Evolutionary conservation across 2,329 filamentous ascomycete genomes (phyloP).

Genomic region (Clonostachys byssicola): DNA sequence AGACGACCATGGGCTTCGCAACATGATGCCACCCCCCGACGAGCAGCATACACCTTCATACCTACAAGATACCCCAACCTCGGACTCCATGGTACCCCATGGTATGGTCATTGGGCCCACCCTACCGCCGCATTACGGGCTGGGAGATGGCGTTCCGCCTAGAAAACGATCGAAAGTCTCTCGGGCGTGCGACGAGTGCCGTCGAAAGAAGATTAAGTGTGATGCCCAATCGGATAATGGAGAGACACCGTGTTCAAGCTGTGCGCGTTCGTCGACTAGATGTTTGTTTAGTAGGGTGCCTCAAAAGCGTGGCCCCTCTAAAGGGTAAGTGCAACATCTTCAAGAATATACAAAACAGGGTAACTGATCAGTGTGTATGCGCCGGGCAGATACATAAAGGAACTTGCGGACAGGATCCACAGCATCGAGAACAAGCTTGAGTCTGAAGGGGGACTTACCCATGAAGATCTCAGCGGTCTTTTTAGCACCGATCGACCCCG

Average conservation of each 20-base stretch:
- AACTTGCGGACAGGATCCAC: slow-evolving; percentile 80
- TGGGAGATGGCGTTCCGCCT: slow-evolving; percentile 58
- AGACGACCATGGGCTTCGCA: slow-evolving; percentile 36
- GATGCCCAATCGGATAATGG: slow-evolving; percentile 74
- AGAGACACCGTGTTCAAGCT: slow-evolving; percentile 75
- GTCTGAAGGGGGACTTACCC: slow-evolving; percentile 36
- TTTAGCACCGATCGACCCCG: slow-evolving; percentile 24
- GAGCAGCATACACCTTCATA: slow-evolving; percentile 21
- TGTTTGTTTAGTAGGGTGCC: slow-evolving; percentile 86
- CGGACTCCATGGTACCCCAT: slow-evolving; percentile 29
- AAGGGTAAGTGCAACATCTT: slow-evolving; percentile 54
- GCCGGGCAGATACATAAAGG: slow-evolving; percentile 75
- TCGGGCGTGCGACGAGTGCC: slow-evolving; percentile 83
- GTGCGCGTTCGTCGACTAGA: slow-evolving; percentile 67
- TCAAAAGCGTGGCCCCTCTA: slow-evolving; percentile 84
- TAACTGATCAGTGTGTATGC: slow-evolving; percentile 5
- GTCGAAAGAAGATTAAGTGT: slow-evolving; percentile 86
- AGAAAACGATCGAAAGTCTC: slow-evolving; percentile 83
- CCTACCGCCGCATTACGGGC: slow-evolving; percentile 28
- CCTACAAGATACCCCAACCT: slow-evolving; percentile 26
- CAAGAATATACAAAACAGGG: not conserved
- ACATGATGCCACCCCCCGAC: slow-evolving; percentile 16
- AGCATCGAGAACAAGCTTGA: slow-evolving; percentile 76
- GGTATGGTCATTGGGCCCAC: slow-evolving; percentile 26
- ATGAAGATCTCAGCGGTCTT: slow-evolving; percentile 40